Evolutionary conservation across 108 stramenopile species (phyloP).

Genomic region (Heterococcus sp.): DNA sequence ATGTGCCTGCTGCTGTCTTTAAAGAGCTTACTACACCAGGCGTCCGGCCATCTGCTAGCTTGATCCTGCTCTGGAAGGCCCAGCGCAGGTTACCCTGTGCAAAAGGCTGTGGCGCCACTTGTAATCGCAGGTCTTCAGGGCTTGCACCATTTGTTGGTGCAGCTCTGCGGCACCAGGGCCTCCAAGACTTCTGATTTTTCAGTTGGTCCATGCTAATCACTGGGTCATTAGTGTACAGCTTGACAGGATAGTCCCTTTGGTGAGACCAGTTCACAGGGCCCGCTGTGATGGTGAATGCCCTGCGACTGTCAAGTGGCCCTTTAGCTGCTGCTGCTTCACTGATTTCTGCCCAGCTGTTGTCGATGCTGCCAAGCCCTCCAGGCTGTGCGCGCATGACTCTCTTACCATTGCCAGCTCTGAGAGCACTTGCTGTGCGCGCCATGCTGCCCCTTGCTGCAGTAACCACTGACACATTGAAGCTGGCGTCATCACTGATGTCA

Average conservation of each 20-base stretch:
- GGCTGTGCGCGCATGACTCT: too few relatives aligned
- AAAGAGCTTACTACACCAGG: conserved; percentile 47
- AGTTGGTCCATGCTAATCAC: conserved; percentile 13
- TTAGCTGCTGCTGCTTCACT: too few relatives aligned
- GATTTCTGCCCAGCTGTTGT: too few relatives aligned
- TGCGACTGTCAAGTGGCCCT: too few relatives aligned
- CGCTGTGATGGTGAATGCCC: too few relatives aligned
- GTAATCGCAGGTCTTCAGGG: conserved; percentile 40
- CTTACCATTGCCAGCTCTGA: conserved; percentile 42
- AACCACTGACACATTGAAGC: conserved; percentile 24
- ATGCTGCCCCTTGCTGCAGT: conserved; percentile 17
- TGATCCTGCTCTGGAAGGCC: conserved; percentile 49
- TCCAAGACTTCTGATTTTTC: too few relatives aligned
- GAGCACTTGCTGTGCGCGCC: conserved; percentile 33
- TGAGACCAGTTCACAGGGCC: too few relatives aligned
- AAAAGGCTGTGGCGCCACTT: conserved; percentile 47
- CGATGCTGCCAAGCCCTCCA: too few relatives aligned
- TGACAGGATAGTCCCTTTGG: neutral
- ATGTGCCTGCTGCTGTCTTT: conserved; percentile 45
- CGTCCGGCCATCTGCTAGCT: conserved; percentile 9
- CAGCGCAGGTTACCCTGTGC: conserved; percentile 49
- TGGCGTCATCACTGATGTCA: neutral
- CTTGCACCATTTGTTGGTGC: conserved; percentile 36
- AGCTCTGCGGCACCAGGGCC: too few relatives aligned
- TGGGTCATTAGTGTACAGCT: neutral